phyloP scores from a whole-genome alignment of 2,329 filamentous ascomycete genomes.

The Ophiocordyceps sinensis region DNA sequence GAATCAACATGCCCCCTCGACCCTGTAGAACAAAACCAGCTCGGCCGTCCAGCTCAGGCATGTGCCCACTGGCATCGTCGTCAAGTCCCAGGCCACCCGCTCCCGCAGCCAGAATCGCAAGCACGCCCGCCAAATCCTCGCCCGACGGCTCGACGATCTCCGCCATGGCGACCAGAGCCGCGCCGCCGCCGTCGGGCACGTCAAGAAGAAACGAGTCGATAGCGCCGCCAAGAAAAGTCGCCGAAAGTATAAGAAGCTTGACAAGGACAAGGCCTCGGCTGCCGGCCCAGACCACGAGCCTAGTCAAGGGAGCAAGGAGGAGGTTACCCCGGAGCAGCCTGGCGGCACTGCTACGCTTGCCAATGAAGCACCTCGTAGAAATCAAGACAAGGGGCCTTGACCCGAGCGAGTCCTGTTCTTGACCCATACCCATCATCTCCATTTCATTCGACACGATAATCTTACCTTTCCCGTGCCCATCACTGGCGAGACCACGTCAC shows the following conservation, averaged over 20 bases:
- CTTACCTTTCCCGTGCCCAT: too few species aligned
- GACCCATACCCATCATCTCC: too few species aligned
- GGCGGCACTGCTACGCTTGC: background rate
- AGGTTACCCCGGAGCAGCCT: background rate
- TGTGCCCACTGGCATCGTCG: slow-evolving; percentile 74
- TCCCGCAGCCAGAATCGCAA: slow-evolving; percentile 78
- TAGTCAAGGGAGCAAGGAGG: background rate
- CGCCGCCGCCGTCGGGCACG: slow-evolving; percentile 45
- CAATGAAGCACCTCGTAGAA: too few species aligned
- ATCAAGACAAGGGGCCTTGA: too few species aligned
- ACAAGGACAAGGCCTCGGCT: slow-evolving; percentile 26
- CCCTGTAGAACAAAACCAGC: slow-evolving; percentile 73
- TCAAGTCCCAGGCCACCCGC: slow-evolving; percentile 88
- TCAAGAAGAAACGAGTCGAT: slow-evolving; percentile 53
- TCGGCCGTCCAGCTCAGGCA: slow-evolving; percentile 91
- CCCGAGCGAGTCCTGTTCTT: too few species aligned
- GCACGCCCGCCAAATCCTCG: slow-evolving; percentile 64
- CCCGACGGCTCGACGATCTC: slow-evolving; percentile 58
- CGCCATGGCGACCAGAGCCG: slow-evolving; percentile 58
- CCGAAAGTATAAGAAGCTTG: slow-evolving; percentile 59
- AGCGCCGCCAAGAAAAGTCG: slow-evolving; percentile 71
- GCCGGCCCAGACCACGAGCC: background rate
- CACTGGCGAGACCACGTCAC: too few species aligned
- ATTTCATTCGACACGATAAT: too few species aligned
- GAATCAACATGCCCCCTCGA: background rate